Percentiles rank a stretch among this genome's conserved stretches.
These are phyloP conservation scores for Brettanomyces anomalus DNA, from an alignment of 805 yeast species.

Conservation along the genomic window DNA sequence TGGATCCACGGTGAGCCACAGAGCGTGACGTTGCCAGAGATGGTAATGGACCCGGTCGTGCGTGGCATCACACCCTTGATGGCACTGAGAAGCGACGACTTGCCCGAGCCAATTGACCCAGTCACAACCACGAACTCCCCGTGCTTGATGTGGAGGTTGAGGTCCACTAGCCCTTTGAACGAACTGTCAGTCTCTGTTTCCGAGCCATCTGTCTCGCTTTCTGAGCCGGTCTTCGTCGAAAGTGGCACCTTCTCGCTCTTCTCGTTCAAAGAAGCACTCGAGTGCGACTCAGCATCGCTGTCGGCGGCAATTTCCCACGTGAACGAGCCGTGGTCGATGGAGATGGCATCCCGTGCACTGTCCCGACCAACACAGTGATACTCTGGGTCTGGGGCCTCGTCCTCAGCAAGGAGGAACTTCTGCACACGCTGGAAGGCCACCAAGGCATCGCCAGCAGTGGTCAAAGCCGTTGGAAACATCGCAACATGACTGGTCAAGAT, in stretches of 20 bases:
- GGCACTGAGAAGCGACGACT: constrained; percentile 62
- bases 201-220: background rate
- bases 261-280: background rate
- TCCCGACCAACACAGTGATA: constrained; percentile 9
- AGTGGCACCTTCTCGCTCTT: too few species aligned
- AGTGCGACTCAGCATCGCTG: background rate
- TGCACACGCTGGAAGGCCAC: constrained; percentile 53
- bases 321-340: constrained; percentile 45
- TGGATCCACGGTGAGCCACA: constrained; percentile 69
- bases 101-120: constrained; percentile 78
- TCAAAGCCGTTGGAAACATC: constrained; percentile 62
- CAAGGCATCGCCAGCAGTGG: constrained; percentile 63
- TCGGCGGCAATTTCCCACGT: too few species aligned
- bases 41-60: constrained; percentile 38
- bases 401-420: constrained; percentile 36
- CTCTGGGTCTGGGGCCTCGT: constrained; percentile 22
- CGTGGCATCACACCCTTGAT: constrained; percentile 61
- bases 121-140: constrained; percentile 70
- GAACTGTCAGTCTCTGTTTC: constrained; percentile 1
- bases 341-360: constrained; percentile 30
- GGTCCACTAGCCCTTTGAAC: constrained; percentile 32
- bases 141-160: constrained; percentile 43
- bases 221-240: too few species aligned
- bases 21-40: constrained; percentile 44
- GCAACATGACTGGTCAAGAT: constrained; percentile 53